Evolutionary conservation across 208 protist genomes (phyloP), one percentile per base, ranked within the genome.

Genomic region (Trypanosoma cruzi): DNA sequence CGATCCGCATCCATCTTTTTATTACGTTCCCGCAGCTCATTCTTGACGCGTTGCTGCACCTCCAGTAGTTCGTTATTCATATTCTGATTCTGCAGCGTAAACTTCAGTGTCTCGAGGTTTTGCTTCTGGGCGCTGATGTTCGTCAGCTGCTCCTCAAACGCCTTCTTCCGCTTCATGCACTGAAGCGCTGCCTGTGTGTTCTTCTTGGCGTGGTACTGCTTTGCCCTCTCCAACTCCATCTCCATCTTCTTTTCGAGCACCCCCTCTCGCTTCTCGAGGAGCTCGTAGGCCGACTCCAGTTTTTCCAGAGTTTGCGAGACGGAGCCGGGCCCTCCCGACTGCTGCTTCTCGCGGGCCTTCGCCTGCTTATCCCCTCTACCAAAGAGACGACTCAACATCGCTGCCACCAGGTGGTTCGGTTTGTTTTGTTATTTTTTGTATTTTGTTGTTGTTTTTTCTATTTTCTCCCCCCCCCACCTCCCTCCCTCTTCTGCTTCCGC

Each of bases 111-210:
- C 64, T 97, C 91, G 29, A 97, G 64, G 68, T 96, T 98, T 53
- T 86, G 77, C 68, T 90, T 87, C 73, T 94, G 82, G 0, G 48
- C 74, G 7, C 64, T 64, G 13, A 96, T 75, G 49, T 71, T 84
- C 31, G 78, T 26, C 18, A 97, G 73, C 76, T 98, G 91, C 61
- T 87, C 82, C 67, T 97, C 89, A 73, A 88, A 93, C 75, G 81
- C 64, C 76, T 98, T 98, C 77, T 98, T 98, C 18, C 90, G 84
- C 72, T 95, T 96, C 86, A 97, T 91, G 64, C 86, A 92, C 71
- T 93, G 81, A 65, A 95, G 64, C 13, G 95, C 95, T 22, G 64
- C 82, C 46, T 83, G 75, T n/a, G 79, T 90, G 75, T 98, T 96
- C 68, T 97, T 96, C 75, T 89, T 92, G 4, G 78, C 69, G 40